Conservation (phyloP, 1,284 basidiomycete species). For the Tilletia walkeri region DNA sequence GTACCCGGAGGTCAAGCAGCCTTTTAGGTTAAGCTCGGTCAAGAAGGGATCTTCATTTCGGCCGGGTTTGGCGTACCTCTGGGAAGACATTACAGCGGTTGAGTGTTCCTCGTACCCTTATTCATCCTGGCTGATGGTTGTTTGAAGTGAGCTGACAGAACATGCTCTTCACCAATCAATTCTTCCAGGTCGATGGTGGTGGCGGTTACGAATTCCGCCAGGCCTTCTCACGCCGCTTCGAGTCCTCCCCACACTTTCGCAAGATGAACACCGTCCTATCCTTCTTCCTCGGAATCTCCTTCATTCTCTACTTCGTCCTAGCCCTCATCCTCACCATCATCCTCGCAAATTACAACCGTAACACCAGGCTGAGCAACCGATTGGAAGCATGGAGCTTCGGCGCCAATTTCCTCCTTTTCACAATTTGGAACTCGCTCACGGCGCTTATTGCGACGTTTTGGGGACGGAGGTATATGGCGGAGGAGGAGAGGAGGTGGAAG, state of each 20-base stretch:
- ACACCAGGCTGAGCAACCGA: neutral
- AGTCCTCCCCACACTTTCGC: conserved; percentile 1
- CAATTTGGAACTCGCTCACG: neutral
- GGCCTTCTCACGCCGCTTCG: neutral
- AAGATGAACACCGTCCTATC: neutral
- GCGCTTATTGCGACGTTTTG: neutral
- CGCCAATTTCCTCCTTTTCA: neutral
- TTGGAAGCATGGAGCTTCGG: neutral
- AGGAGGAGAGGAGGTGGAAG: conserved; percentile 1
- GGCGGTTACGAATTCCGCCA: neutral
- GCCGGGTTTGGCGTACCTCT: neutral
- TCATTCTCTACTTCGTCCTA: neutral
- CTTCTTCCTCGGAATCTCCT: neutral
- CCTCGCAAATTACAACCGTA: neutral
- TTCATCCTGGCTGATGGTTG: neutral
- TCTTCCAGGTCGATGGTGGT: conserved; percentile 7
- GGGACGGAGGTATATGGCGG: neutral
- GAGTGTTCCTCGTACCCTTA: neutral
- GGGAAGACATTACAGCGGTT: neutral
- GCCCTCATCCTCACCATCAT: neutral
- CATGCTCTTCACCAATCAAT: no score
- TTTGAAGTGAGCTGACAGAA: neutral
- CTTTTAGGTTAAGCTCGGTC: neutral
- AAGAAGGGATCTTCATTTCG: neutral
- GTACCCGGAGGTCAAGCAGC: neutral